Base-by-base conservation (phyloP, 257 asterid species). In the Scutellaria barbata region DNA sequence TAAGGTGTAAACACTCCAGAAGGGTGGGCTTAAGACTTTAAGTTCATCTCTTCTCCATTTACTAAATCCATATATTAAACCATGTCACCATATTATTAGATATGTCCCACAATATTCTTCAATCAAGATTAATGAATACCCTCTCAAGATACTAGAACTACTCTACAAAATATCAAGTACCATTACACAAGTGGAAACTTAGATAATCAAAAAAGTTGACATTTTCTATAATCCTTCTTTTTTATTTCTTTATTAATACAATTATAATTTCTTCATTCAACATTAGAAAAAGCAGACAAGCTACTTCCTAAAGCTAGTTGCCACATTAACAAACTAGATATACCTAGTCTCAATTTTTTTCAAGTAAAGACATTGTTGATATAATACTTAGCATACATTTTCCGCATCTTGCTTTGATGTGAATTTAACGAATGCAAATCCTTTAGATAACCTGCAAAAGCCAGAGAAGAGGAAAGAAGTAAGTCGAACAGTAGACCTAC, bases 381-480 rank as follows among this genome's bases (percentile, higher is more conserved):
- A 37, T 30, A 68, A 17, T 16, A 82, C 33, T 11, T 43, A 63
- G 54, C 81, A 41, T 85, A 94, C 99, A 42, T 87, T 88, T 81
- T 89, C 98, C 2, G 98, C 96, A 35, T 89, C 96, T 69, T 83
- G 90, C 84, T 86, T 94, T 25, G 95, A 86, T 58, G 96, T 89
- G 81, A 95, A 92, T 81, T 88, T 95, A 69, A 87, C 88, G 85
- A 95, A 95, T 74, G 97, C 98, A 82, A 89, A 95, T 74, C 99
- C 99, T 85, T 85, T 95, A 43, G 98, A 53, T 54, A 43, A 74
- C 78, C 99, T 95, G 91, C 69, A 83, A 78, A 63, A 68, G 69
- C 66, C 18, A 73, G 67, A 63, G 8, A 66, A 68, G 53, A 66
- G 41, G 43, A 54, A 59, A 68, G 48, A 61, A 35, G 66, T 75